phyloP scores from a whole-genome alignment of 192 early-diverging fungal species.

The Geranomyces variabilis region DNA sequence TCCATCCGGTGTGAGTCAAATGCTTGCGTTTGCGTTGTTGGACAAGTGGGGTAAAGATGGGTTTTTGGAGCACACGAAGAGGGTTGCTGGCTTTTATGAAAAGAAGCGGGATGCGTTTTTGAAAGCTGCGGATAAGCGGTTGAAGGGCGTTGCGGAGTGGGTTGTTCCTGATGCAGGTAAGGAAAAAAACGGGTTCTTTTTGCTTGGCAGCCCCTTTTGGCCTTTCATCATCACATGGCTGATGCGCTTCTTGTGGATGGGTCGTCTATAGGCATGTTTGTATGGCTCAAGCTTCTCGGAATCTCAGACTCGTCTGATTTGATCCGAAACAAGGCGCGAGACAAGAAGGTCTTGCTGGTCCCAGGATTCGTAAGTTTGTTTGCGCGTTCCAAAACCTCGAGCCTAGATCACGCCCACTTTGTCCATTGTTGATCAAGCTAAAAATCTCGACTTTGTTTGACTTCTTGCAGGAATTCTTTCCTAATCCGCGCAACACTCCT shows the following conservation, averaged over 20 bases:
- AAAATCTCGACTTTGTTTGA: neutral
- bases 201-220: neutral
- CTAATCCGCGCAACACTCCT: constrained; percentile 49
- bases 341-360: constrained; percentile 61
- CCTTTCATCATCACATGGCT: neutral
- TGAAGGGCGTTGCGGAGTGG: constrained; percentile 60
- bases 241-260: too few species aligned
- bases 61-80: constrained; percentile 72
- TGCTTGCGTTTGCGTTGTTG: constrained; percentile 71
- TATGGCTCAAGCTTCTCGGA: constrained; percentile 71
- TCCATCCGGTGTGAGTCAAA: constrained; percentile 81
- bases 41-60: constrained; percentile 80
- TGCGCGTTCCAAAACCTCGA: too few species aligned
- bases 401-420: neutral
- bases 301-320: constrained; percentile 48
- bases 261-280: constrained; percentile 90
- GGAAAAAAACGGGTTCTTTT: neutral
- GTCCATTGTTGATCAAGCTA: too few species aligned
- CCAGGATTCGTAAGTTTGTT: constrained; percentile 55
- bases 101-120: constrained; percentile 72
- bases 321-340: constrained; percentile 53
- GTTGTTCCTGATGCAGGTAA: constrained; percentile 52
- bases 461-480: constrained; percentile 50
- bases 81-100: constrained; percentile 75
- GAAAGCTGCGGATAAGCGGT: constrained; percentile 58